A percentile compares a stretch with the other conserved stretches of the same genome.
Conservation (phyloP, 768 basidiomycete species). For the Mycena kentingensis region DNA sequence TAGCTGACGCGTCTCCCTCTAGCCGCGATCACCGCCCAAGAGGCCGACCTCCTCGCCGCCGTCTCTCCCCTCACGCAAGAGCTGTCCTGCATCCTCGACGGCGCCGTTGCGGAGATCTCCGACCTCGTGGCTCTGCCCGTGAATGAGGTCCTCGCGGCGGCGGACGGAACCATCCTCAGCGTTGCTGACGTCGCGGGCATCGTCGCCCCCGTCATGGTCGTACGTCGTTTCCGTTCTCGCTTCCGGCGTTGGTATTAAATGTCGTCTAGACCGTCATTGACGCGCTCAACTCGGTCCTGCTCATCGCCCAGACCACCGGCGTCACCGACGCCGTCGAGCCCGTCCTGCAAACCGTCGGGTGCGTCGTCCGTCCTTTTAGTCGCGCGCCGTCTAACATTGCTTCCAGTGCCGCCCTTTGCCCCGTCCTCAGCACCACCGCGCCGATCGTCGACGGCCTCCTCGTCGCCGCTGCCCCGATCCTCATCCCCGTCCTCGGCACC, state of each 20-base stretch:
- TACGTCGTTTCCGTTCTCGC: neutral
- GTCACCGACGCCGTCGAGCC: no score
- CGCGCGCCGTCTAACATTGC: no score
- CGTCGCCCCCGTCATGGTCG: constrained; percentile 10
- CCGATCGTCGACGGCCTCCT: constrained; percentile 20
- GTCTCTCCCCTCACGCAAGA: constrained; percentile 9
- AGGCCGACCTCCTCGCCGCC: constrained; percentile 11
- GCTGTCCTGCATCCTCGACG: neutral
- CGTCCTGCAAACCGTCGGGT: no score
- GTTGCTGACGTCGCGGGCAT: constrained; percentile 9
- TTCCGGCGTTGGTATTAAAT: neutral
- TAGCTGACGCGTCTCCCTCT: neutral
- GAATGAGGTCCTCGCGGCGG: constrained; percentile 12
- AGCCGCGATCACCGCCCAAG: constrained; percentile 12
- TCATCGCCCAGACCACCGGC: no score
- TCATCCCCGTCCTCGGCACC: constrained; percentile 1
- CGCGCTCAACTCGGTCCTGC: constrained; percentile 6
- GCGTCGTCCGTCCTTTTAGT: no score
- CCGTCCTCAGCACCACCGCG: constrained; percentile 5
- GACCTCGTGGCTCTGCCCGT: constrained; percentile 13
- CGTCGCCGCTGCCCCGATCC: constrained; percentile 9
- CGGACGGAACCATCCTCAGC: constrained; percentile 11
- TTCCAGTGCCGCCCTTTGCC: constrained; percentile 4
- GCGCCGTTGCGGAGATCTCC: constrained; percentile 5
- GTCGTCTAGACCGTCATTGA: constrained; percentile 7